phyloP scores from a whole-genome alignment of 75 land plant genomes.

The Adiantum capillusveneris region DNA sequence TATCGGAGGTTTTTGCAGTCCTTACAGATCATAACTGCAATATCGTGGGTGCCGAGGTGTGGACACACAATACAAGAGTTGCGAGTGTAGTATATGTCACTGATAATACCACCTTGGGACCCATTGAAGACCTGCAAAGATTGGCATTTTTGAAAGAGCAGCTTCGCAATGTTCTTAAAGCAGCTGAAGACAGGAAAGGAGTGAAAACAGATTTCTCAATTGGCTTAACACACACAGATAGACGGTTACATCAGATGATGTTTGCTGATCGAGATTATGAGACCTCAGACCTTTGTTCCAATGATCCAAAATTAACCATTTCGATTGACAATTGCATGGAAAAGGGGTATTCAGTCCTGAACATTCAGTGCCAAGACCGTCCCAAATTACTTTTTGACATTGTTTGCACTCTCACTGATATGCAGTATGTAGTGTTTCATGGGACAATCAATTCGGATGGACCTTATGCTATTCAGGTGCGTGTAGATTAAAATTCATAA shows the following conservation, averaged over 20 bases:
- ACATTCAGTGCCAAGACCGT: constrained; percentile 61
- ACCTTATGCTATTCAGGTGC: constrained; percentile 70
- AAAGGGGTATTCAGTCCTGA: constrained; percentile 76
- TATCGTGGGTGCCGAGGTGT: constrained; percentile 73
- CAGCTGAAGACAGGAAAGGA: constrained; percentile 36
- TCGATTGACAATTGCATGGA: constrained; percentile 57
- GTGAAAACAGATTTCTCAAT: constrained; percentile 57
- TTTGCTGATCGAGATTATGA: constrained; percentile 85
- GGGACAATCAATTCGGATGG: constrained; percentile 62
- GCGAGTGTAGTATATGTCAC: constrained; percentile 87
- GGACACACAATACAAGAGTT: constrained; percentile 87
- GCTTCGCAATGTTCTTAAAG: constrained; percentile 55
- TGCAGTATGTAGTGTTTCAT: constrained; percentile 90
- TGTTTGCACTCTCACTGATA: constrained; percentile 90
- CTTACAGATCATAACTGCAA: constrained; percentile 68
- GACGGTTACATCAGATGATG: constrained; percentile 96
- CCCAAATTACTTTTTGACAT: constrained; percentile 94
- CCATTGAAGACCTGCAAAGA: constrained; percentile 54
- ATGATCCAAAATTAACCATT: constrained; percentile 10
- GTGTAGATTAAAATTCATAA: not conserved
- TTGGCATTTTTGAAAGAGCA: constrained; percentile 56
- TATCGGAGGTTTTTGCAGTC: constrained; percentile 84
- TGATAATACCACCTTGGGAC: constrained; percentile 47
- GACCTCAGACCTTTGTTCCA: constrained; percentile 3
- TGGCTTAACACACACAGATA: constrained; percentile 59